Evolutionary conservation across 2,329 filamentous ascomycete genomes (phyloP).

Genomic region (Chlorencoelia australis): DNA sequence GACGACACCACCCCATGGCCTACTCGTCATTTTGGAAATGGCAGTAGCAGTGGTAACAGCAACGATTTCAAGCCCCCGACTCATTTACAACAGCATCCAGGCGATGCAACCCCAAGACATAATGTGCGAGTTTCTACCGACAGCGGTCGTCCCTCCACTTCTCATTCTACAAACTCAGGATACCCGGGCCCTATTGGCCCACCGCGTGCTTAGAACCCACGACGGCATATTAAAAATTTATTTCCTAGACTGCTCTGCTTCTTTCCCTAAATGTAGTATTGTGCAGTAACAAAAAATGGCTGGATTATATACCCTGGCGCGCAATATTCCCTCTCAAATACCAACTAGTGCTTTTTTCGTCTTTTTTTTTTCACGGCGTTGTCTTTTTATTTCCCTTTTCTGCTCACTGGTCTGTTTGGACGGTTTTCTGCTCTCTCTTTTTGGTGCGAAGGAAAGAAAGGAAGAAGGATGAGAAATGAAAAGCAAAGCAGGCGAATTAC

Average conservation of each 20-base stretch:
- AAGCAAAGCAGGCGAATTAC: conserved; percentile 13
- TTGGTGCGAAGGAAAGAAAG: too few species aligned
- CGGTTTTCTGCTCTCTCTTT: conserved; percentile 8
- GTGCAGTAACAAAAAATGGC: conserved; percentile 19
- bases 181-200: conserved; percentile 87
- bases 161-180: conserved; percentile 92
- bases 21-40: conserved; percentile 53
- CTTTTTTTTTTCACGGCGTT: conserved; percentile 22
- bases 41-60: conserved; percentile 39
- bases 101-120: conserved; percentile 77
- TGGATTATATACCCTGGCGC: conserved; percentile 30
- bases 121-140: conserved; percentile 76
- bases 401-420: conserved; percentile 7
- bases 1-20: conserved; percentile 61
- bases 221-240: conserved; percentile 13
- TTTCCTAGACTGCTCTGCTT: conserved; percentile 24
- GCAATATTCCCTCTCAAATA: conserved; percentile 27
- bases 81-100: conserved; percentile 52
- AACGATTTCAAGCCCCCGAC: conserved; percentile 47
- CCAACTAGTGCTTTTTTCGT: too few species aligned
- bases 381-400: conserved; percentile 12
- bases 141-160: conserved; percentile 85
- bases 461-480: too few species aligned
- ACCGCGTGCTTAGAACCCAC: conserved; percentile 53
- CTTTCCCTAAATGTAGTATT: conserved; percentile 13